Evolutionary conservation across 192 early-diverging fungal genomes (phyloP), one percentile per base, ranked within the genome.

Genomic region (Coemansia sp.): DNA sequence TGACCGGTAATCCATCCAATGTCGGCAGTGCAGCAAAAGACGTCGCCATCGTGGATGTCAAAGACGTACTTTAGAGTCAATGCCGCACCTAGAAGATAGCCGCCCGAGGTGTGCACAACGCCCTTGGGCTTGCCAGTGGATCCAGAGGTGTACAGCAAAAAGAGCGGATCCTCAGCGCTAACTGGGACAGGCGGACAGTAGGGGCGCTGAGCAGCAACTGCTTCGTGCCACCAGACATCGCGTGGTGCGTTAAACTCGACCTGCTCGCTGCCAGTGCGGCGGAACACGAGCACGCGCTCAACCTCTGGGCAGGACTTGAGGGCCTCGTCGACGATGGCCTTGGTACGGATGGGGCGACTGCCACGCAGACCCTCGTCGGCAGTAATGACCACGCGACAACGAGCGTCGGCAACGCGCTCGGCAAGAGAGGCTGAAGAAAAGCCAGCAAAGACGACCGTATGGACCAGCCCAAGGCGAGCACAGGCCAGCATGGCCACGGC

Each of bases 201-300:
- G 39, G 90, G 88, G 60, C 92, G 88, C 79, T 94, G 90, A 51
- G 89, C 90, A 63, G 78, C 81, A 33, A 88, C 77, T 63, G 93
- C 94, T 55, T 98, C 95, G 77, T 95, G 91, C 95, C 93, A 97
- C 94, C 94, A 98, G 43, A 92, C 86, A 66, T 98, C 96, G 58
- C 94, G 86, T 20, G 85, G 85, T 2, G 83, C 65, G 50, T 66
- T 78, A 82, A 95, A 91, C 6, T 92, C 83, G n/a, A 96, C 92
- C 42, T 40, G 56, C 31, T 85, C 78, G 65, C 86, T 89, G 59
- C 93, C 93, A 6, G 96, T 98, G 67, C 93, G 88, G 73, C 91
- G 93, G 84, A 88, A 94, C 50, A 98, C 94, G 65, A 98, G 84
- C 26, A 96, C 92, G 13, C 85, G 86, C 79, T 91, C 85, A 37